These are phyloP conservation scores for Moesziomyces antarcticus DNA, from an alignment of 1,284 basidiomycete genomes.

Conservation along the genomic window DNA sequence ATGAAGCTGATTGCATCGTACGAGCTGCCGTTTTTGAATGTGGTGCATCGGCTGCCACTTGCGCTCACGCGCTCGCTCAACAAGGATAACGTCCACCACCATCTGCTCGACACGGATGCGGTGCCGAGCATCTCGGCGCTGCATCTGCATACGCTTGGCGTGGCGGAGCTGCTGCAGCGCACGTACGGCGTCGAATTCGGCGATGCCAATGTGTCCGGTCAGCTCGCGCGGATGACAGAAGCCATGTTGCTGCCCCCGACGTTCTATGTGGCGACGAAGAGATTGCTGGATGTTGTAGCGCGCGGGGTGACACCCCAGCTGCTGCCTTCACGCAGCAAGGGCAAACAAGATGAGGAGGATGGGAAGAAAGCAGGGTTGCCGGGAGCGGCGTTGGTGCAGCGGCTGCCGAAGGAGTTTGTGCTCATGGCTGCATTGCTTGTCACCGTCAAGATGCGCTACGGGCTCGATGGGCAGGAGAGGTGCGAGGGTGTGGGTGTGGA, in stretches of 20 bases:
- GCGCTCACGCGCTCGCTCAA: conserved; percentile 77
- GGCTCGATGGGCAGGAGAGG: conserved; percentile 56
- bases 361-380: conserved; percentile 4
- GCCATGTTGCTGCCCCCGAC: conserved; percentile 79
- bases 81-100: conserved; percentile 39
- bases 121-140: conserved; percentile 74
- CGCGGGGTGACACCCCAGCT: conserved; percentile 68
- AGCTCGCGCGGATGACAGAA: conserved; percentile 82
- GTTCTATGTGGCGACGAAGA: conserved; percentile 51
- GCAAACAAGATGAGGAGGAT: neutral
- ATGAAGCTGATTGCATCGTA: conserved; percentile 75
- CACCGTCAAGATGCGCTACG: conserved; percentile 61
- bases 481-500: conserved; percentile 7
- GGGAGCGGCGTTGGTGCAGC: conserved; percentile 67
- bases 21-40: conserved; percentile 84
- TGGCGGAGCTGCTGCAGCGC: conserved; percentile 75
- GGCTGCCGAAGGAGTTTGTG: conserved; percentile 79
- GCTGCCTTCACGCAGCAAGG: conserved; percentile 70
- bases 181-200: conserved; percentile 75
- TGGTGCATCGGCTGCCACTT: conserved; percentile 75
- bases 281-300: conserved; percentile 36
- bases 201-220: conserved; percentile 79
- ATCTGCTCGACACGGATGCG: conserved; percentile 70
- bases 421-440: conserved; percentile 72
- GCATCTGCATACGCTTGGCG: conserved; percentile 75